phyloP scores from a whole-genome alignment of 495 filamentous ascomycete species.

The Staphylotrichum longicolle region DNA sequence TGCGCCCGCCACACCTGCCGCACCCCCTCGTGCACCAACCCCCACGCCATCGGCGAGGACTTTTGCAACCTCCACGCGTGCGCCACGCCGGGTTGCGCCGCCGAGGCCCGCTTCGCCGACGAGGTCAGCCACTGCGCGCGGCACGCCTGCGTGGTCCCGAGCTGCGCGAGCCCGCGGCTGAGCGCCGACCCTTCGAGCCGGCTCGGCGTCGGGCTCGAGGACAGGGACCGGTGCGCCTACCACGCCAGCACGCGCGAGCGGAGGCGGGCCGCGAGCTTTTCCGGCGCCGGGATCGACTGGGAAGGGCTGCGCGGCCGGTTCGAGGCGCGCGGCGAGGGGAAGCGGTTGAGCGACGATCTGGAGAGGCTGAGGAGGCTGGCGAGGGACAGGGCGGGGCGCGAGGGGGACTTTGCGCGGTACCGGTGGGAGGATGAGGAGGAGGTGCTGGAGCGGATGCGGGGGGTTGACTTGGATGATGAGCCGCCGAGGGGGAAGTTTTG shows the following conservation, averaged over 20 bases:
- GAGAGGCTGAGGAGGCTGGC: constrained; percentile 16
- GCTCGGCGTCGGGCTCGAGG: constrained; percentile 1
- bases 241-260: constrained; percentile 4
- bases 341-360: constrained; percentile 19
- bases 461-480: background rate
- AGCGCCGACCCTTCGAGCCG: background rate
- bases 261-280: constrained; percentile 5
- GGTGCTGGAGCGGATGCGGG: background rate
- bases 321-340: background rate
- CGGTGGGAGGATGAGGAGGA: background rate
- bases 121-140: constrained; percentile 12
- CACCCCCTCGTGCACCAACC: background rate
- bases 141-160: constrained; percentile 15
- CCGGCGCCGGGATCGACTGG: constrained; percentile 2
- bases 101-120: background rate
- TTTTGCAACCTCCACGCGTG: constrained; percentile 18
- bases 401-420: constrained; percentile 6
- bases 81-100: constrained; percentile 1
- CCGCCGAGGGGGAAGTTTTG: background rate
- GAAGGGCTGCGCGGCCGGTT: constrained; percentile 10
- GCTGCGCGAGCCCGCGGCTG: constrained; percentile 14
- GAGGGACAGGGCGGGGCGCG: constrained; percentile 15
- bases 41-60: background rate
- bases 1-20: constrained; percentile 13
- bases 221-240: constrained; percentile 11